Evolutionary conservation across 177 flowering plant genomes (phyloP).

Genomic region (Tripterygium wilfordii): DNA sequence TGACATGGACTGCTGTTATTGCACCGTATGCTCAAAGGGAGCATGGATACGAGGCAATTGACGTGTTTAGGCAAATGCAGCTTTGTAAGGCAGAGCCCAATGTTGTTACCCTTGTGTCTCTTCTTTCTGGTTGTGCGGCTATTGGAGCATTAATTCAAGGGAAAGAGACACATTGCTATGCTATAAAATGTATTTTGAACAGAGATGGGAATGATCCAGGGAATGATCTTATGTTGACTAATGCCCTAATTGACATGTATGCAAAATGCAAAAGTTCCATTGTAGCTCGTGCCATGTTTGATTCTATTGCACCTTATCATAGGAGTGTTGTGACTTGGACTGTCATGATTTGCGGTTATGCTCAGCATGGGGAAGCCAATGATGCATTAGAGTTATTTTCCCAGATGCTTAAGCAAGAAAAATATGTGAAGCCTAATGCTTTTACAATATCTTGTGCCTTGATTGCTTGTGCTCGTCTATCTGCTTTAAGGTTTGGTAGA

Average conservation of each 20-base stretch:
- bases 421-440: constrained; percentile 4
- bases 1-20: constrained; percentile 11
- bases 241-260: constrained; percentile 14
- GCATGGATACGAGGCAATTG: constrained; percentile 2
- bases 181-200: not conserved
- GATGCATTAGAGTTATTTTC: constrained; percentile 6
- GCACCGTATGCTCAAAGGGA: constrained; percentile 10
- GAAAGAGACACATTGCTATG: constrained; percentile 9
- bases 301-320: not conserved
- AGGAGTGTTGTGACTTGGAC: constrained; percentile 11
- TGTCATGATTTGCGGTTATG: constrained; percentile 8
- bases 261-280: constrained; percentile 6
- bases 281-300: constrained; percentile 6
- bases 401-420: constrained; percentile 1
- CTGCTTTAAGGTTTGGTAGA: constrained; percentile 8
- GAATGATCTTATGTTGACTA: constrained; percentile 3
- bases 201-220: not conserved
- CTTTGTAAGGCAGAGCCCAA: constrained; percentile 4
- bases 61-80: constrained; percentile 10
- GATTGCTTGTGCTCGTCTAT: constrained; percentile 12
- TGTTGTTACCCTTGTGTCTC: constrained; percentile 7
- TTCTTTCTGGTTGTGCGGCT: constrained; percentile 11
- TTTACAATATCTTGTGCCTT: constrained; percentile 9
- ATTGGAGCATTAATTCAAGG: constrained; percentile 11
- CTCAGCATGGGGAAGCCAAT: constrained; percentile 9